Conservation (phyloP, 1,284 basidiomycete species). For the Trametes versicolor region DNA sequence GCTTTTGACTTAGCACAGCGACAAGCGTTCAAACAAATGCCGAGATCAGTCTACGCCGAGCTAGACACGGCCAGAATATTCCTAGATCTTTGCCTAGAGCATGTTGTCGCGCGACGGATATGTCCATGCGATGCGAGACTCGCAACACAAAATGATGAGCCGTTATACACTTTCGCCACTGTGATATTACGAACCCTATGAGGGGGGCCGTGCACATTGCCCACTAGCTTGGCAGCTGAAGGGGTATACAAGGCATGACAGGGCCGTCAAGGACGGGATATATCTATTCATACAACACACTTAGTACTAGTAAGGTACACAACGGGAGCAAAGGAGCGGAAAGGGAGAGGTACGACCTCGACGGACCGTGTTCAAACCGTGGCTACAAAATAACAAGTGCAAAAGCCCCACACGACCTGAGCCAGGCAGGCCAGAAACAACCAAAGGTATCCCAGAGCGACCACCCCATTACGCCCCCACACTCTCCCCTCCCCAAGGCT, state of each 20-base stretch:
- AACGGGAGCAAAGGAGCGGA: conserved; percentile 2
- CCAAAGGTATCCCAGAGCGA: conserved; percentile 5
- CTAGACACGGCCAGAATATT: conserved; percentile 7
- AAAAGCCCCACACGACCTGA: conserved; percentile 23
- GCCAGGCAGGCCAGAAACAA: conserved; percentile 28
- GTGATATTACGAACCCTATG: too few species aligned
- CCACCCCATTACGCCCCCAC: not conserved
- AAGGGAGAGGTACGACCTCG: not conserved
- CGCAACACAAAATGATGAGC: too few species aligned
- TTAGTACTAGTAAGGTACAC: conserved; percentile 7
- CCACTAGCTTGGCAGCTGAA: too few species aligned
- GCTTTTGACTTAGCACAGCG: not conserved
- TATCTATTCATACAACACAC: conserved; percentile 15
- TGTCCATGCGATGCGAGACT: not conserved
- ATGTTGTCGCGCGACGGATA: not conserved
- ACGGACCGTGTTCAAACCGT: not conserved
- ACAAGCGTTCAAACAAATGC: not conserved
- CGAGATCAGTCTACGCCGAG: conserved; percentile 21
- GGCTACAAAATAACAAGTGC: conserved; percentile 13
- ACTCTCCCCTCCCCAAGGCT: not conserved
- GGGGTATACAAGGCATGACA: not conserved
- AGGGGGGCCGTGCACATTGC: too few species aligned
- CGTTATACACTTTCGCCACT: too few species aligned
- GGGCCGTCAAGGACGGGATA: not conserved
- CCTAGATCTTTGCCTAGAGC: not conserved